Evolutionary conservation across 495 filamentous ascomycete genomes (phyloP).

Genomic region (Ramalina peruviana): DNA sequence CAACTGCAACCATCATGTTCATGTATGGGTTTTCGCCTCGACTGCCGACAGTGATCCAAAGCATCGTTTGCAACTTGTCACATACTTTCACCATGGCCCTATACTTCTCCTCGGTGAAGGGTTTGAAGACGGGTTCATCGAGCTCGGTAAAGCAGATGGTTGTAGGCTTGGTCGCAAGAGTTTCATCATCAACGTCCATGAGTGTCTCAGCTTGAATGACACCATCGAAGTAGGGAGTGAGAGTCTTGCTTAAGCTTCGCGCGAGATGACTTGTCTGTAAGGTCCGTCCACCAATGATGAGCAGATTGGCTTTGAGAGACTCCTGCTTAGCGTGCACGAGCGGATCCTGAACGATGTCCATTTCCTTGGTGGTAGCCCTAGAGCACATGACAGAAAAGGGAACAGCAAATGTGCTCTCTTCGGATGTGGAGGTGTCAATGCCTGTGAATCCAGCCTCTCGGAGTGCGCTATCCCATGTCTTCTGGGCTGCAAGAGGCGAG

Average conservation of each 20-base stretch:
- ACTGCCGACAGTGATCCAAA: slow-evolving; percentile 29
- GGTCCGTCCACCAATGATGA: too few species aligned
- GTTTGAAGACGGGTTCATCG: slow-evolving; percentile 28
- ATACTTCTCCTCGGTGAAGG: slow-evolving; percentile 21
- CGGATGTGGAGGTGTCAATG: slow-evolving; percentile 20
- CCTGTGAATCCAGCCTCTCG: slow-evolving; percentile 30
- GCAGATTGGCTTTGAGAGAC: too few species aligned
- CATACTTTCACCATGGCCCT: slow-evolving; percentile 23
- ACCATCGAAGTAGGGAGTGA: too few species aligned
- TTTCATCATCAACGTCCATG: slow-evolving; percentile 2
- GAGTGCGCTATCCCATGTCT: slow-evolving; percentile 28
- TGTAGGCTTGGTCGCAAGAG: slow-evolving; percentile 4
- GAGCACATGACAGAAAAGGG: too few species aligned
- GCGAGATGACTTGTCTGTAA: too few species aligned
- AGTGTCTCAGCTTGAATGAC: neutral
- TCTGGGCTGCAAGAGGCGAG: neutral
- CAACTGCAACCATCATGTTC: slow-evolving; percentile 28
- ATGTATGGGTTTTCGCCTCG: slow-evolving; percentile 21
- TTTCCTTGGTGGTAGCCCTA: too few species aligned
- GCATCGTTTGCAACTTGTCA: slow-evolving; percentile 21
- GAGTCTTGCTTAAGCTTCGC: too few species aligned
- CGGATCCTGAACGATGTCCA: too few species aligned
- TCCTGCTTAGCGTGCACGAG: too few species aligned
- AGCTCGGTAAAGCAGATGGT: slow-evolving; percentile 31
- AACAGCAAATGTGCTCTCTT: neutral